Conservation (phyloP, 2,329 filamentous ascomycete genomes). For the Metarhizium brunneum region DNA sequence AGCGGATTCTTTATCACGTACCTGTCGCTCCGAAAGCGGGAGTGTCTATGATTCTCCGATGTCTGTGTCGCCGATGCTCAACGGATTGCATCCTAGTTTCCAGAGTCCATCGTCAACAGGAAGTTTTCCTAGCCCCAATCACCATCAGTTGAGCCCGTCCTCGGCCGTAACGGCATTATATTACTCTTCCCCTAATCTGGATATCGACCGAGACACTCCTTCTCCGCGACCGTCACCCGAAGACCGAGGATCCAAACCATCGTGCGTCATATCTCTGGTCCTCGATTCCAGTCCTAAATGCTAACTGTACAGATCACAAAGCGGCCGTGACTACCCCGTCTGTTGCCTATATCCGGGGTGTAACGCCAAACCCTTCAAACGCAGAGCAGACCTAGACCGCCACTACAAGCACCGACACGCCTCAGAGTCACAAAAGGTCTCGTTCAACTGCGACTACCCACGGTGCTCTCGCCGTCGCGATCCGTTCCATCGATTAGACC, state of each 20-base stretch:
- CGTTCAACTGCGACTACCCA: constrained; percentile 42
- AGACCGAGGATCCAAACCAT: constrained; percentile 6
- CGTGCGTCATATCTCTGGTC: background rate
- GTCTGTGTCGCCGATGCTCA: background rate
- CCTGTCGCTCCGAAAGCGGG: constrained; percentile 2
- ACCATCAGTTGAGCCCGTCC: constrained; percentile 6
- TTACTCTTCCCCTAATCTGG: constrained; percentile 11
- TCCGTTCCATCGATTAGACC: constrained; percentile 45
- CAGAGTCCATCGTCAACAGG: constrained; percentile 3
- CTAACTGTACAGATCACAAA: constrained; percentile 5
- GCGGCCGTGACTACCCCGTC: constrained; percentile 23
- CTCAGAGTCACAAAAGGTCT: constrained; percentile 28
- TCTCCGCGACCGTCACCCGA: constrained; percentile 8
- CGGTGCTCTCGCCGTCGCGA: constrained; percentile 33
- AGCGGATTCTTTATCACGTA: constrained; percentile 1
- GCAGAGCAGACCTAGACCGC: constrained; percentile 44
- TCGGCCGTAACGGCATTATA: constrained; percentile 3
- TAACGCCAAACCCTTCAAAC: constrained; percentile 35
- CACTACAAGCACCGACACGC: constrained; percentile 42
- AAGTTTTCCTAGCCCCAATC: constrained; percentile 1
- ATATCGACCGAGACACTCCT: constrained; percentile 8
- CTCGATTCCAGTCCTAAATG: background rate
- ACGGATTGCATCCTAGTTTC: background rate
- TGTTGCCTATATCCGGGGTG: constrained; percentile 33
- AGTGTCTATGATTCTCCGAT: constrained; percentile 1